Percentiles rank a stretch among this genome's conserved stretches.
Evolutionary conservation across 2,329 filamentous ascomycete species (phyloP).

Genomic region (Aureobasidium vineae): DNA sequence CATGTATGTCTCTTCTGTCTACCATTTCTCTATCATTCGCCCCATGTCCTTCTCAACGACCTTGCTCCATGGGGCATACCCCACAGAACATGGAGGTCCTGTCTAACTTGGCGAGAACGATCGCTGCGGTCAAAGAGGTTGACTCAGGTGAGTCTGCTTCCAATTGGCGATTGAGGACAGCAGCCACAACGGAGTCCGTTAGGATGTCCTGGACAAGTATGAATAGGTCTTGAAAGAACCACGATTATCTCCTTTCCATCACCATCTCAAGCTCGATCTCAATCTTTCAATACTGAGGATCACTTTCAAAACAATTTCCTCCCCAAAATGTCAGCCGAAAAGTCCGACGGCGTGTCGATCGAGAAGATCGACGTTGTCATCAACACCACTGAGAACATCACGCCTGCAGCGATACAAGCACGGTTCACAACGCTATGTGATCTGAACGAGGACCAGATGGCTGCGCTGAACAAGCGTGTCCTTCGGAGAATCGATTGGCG

Average conservation of each 20-base stretch:
- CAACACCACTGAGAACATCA: constrained; percentile 36
- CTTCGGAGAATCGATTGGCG: constrained; percentile 37
- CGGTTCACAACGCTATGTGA: constrained; percentile 35
- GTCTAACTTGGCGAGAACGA: background rate
- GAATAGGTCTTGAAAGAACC: background rate
- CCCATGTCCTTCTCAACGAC: background rate
- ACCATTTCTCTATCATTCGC: background rate
- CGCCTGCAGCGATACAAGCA: constrained; percentile 35
- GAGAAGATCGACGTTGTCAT: constrained; percentile 41
- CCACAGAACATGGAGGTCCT: background rate
- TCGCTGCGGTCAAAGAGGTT: background rate
- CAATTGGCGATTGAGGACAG: background rate
- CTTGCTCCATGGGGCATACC: constrained; percentile 8
- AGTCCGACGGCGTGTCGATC: constrained; percentile 30
- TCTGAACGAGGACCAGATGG: constrained; percentile 35
- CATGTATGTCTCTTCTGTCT: background rate
- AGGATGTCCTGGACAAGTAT: background rate
- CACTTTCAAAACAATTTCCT: background rate
- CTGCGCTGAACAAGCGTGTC: constrained; percentile 35
- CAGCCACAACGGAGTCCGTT: background rate
- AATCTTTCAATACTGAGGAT: background rate
- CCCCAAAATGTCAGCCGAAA: constrained; percentile 18
- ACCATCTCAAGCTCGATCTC: background rate
- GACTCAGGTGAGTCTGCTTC: background rate
- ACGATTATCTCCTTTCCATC: background rate